phyloP scores from a whole-genome alignment of 306 rosid species.

The Ormosia emarginata region DNA sequence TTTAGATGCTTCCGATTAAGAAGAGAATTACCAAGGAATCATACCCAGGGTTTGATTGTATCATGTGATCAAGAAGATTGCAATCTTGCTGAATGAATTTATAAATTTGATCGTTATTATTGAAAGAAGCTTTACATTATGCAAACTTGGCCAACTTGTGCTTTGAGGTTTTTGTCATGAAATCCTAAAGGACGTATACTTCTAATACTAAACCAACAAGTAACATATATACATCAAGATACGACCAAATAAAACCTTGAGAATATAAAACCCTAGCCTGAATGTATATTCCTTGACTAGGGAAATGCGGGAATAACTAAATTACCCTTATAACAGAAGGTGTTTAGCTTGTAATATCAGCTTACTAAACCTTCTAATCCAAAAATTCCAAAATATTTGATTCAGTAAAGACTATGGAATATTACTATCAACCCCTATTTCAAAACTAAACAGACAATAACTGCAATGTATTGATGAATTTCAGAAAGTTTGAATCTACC shows the following conservation, averaged over 20 bases:
- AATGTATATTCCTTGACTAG: not conserved
- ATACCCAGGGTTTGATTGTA: not conserved
- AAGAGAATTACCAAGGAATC: not conserved
- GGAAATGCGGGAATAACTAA: not conserved
- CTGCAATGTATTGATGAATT: not conserved
- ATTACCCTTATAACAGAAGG: not conserved
- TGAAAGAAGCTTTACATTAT: not conserved
- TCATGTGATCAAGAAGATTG: not conserved
- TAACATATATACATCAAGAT: not conserved
- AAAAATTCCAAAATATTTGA: not conserved
- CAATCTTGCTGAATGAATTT: constrained; percentile 7
- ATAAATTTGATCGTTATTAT: not conserved
- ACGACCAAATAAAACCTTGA: not conserved
- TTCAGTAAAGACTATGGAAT: not conserved
- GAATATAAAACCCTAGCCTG: not conserved
- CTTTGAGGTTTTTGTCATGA: not conserved
- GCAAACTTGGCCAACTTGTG: not conserved
- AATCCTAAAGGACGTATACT: not conserved
- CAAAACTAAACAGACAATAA: constrained; percentile 1
- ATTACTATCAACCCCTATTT: not conserved
- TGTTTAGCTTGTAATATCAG: not conserved
- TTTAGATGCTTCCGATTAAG: not conserved
- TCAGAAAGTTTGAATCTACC: constrained; percentile 6
- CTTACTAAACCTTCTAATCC: not conserved
- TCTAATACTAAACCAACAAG: not conserved